Conservation (phyloP, 306 rosid genomes). For the Cicer bijugum region DNA sequence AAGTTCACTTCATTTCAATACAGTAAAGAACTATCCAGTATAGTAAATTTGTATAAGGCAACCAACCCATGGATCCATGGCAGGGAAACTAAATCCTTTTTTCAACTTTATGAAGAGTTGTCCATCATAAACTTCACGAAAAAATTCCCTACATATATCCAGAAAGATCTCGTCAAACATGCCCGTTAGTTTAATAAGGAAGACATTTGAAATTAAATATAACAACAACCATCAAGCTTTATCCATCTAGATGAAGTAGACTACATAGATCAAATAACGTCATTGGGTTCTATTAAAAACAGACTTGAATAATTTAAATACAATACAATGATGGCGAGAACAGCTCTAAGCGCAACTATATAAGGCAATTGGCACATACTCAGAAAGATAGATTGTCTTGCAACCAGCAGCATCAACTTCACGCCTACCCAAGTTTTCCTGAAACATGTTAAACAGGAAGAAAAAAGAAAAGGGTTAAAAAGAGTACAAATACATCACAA, state of each 20-base stretch:
- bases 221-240: conserved; percentile 5
- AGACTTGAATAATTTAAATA: conserved; percentile 30
- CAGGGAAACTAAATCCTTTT: conserved; percentile 79
- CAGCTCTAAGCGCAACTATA: conserved; percentile 1
- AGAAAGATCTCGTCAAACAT: conserved; percentile 26
- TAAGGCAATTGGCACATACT: conserved; percentile 58
- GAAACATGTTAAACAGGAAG: conserved; percentile 38
- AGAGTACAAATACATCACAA: conserved; percentile 5
- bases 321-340: neutral
- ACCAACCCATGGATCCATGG: conserved; percentile 96
- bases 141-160: conserved; percentile 67
- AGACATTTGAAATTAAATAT: neutral
- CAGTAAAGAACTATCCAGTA: conserved; percentile 26
- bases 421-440: conserved; percentile 73
- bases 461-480: conserved; percentile 34
- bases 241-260: neutral
- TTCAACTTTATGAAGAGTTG: conserved; percentile 76
- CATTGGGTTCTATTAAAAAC: neutral
- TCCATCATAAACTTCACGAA: conserved; percentile 85
- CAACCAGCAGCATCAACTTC: conserved; percentile 87
- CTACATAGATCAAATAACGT: conserved; percentile 8
- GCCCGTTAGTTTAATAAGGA: conserved; percentile 20
- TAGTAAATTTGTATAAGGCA: conserved; percentile 23
- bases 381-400: conserved; percentile 77
- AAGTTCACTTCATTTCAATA: conserved; percentile 16